Percentiles rank a stretch among this genome's conserved stretches.
These are phyloP conservation scores for Candida yuanshanica DNA, from an alignment of 805 yeast species.

Conservation along the genomic window DNA sequence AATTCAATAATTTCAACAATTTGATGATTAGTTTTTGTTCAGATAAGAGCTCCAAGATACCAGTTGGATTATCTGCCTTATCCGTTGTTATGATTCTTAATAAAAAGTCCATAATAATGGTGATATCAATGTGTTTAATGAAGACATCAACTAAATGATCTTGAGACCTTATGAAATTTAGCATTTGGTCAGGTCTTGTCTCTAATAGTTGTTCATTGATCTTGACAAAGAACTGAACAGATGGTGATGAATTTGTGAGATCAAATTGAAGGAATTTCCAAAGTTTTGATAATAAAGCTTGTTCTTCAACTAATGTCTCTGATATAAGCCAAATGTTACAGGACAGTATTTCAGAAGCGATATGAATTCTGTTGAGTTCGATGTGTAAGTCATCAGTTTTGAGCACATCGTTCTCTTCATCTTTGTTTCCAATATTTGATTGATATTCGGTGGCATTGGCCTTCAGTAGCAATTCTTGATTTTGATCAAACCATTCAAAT, in stretches of 20 bases:
- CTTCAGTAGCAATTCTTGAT: conserved; percentile 13
- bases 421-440: conserved; percentile 1
- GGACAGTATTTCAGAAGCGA: conserved; percentile 80
- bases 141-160: conserved; percentile 57
- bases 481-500: conserved; percentile 34
- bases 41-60: conserved; percentile 72
- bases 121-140: conserved; percentile 77
- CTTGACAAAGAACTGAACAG: conserved; percentile 80
- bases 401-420: conserved; percentile 8
- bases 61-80: conserved; percentile 82
- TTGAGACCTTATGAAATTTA: conserved; percentile 44
- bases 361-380: conserved; percentile 36
- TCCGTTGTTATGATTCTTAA: conserved; percentile 88
- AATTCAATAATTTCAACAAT: conserved; percentile 62
- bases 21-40: conserved; percentile 69
- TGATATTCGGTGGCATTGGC: conserved; percentile 3
- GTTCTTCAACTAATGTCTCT: conserved; percentile 78
- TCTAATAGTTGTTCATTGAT: conserved; percentile 83
- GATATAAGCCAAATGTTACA: conserved; percentile 90
- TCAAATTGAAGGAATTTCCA: conserved; percentile 71
- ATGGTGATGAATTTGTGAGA: conserved; percentile 54
- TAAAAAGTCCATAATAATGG: conserved; percentile 86
- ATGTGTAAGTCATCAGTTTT: conserved; percentile 15
- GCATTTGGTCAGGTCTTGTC: conserved; percentile 67
- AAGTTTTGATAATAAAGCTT: conserved; percentile 53